Base-by-base conservation (phyloP, 345 rosid genomes). In the Aquilaria sinensis region DNA sequence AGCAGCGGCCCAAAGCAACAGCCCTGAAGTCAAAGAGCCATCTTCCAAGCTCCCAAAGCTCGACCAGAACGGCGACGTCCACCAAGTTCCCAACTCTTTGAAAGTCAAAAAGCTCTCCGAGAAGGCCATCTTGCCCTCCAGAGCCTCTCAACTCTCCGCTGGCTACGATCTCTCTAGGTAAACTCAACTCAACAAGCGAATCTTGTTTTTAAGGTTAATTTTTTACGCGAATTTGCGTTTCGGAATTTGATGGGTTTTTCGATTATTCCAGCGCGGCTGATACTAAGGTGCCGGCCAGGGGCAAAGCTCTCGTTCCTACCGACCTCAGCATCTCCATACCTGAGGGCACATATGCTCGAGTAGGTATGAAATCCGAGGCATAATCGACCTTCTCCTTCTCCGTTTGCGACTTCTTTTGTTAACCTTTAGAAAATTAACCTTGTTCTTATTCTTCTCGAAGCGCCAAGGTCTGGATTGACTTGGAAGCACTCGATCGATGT, bases 401-500 rank as follows among this genome's bases (percentile, higher is more conserved):
- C 52, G 1, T 1, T 56, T 32, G 32, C 23, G 23, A 23, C 23
- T 23, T 23, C 23, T 23, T 23, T 23, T 55, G 43, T 3, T 31
- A 2, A 71, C 3, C 13, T 56, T 14, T 11, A 12, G 30, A 8
- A 29, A 14, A 7, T 10, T 31, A 14, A 2, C 53, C 51, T 56
- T 8, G 43, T 37, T 56, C 13, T 53, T 11, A 53, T 10, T 53
- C 12, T 14, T 53, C 12, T 14, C 31, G 8, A 53, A 10, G 90
- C 95, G 7, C 90, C 95, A 8, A 81, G 95, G 67, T 90, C 92
- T 0, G 97, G 97, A 12, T 66, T 90, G 59, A 74, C 96, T 8
- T 84, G 87, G 92, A 90, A 90, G 71, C 81, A 85, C 57, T 80
- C 90, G 23, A 85, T 85, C 23, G 96, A 88, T 47, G 96, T 90